Evolutionary conservation across 2,329 filamentous ascomycete genomes (phyloP).

Genomic region (Alternaria arbusti): DNA sequence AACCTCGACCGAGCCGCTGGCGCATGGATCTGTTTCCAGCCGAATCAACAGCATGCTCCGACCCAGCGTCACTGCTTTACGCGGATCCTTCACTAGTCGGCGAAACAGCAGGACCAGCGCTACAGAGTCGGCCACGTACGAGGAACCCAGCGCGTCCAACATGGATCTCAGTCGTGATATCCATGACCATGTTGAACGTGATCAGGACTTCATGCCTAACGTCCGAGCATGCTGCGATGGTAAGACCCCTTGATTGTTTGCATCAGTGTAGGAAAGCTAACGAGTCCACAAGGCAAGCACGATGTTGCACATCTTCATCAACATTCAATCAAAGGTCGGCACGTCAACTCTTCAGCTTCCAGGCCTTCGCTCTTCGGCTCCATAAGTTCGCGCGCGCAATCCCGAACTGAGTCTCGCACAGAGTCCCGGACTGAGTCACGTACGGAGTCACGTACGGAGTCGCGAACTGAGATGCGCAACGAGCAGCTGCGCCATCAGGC

Average conservation of each 20-base stretch:
- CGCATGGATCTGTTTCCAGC: slow-evolving; percentile 54
- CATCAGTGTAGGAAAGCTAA: slow-evolving; percentile 18
- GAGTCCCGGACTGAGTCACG: slow-evolving; percentile 25
- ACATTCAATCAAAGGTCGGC: slow-evolving; percentile 41
- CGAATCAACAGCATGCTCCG: slow-evolving; percentile 55
- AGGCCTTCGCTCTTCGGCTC: slow-evolving; percentile 41
- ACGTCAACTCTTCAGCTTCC: slow-evolving; percentile 31
- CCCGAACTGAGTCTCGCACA: slow-evolving; percentile 30
- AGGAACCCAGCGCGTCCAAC: slow-evolving; percentile 70
- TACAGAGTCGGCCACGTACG: slow-evolving; percentile 48
- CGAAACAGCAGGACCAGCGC: slow-evolving; percentile 49
- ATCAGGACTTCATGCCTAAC: slow-evolving; percentile 85
- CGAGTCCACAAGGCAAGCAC: slow-evolving; percentile 51
- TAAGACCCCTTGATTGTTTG: slow-evolving; percentile 56
- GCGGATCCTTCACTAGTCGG: slow-evolving; percentile 58
- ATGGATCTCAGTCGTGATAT: slow-evolving; percentile 79
- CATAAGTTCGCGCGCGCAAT: slow-evolving; percentile 44
- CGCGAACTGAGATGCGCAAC: slow-evolving; percentile 31
- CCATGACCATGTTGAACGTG: slow-evolving; percentile 77
- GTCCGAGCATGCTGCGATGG: slow-evolving; percentile 97
- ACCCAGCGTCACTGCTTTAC: slow-evolving; percentile 47
- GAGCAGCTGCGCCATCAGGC: slow-evolving; percentile 30
- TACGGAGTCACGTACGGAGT: slow-evolving; percentile 30
- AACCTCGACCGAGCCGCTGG: slow-evolving; percentile 39
- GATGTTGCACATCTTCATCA: slow-evolving; percentile 56